Evolutionary conservation across 345 rosid genomes (phyloP), one percentile per base, ranked within the genome.

Genomic region (Rhodamnia rubescens): DNA sequence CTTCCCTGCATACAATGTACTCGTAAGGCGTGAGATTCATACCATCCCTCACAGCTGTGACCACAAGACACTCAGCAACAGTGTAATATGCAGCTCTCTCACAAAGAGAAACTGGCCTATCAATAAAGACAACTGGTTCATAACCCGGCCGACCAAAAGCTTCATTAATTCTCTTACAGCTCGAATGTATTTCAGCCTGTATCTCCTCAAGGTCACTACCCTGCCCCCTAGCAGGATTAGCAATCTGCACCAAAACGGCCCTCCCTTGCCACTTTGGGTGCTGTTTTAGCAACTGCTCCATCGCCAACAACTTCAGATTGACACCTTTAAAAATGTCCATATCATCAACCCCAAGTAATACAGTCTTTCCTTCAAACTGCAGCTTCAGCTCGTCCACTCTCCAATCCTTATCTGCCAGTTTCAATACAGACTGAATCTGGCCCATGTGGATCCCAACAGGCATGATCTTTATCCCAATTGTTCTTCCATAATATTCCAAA

Each of bases 301-400:
- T 92, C 22, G 97, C 97, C 87, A 94, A 84, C 86, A 94, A 80
- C 90, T 94, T 94, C 93, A 94, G 91, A 81, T 93, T 91, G 47
- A 94, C 90, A 84, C 97, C 97, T 86, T 94, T 94, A 87, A 94
- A 94, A 54, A 94, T 92, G 89, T 94, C 97, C 97, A 94, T 94
- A 87, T 94, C 97, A 84, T 94, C 97, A 85, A 93, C 95, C 40
- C 97, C 97, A 83, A 94, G 94, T 86, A 94, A 84, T 74, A 94
- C 92, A 47, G 93, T 92, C 90, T 92, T 92, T 24, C 97, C 97
- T 91, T 89, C 89, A 90, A 93, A 94, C 86, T 93, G 94, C 86
- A 91, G 94, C 87, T 92, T 92, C 29, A 94, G 94, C 89, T 94
- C 97, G 32, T 88, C 89, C 8, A 90, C 95, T 86, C 93, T 92